phyloP scores from a whole-genome alignment of 73 alveolate genomes.

The Stentor coeruleus region DNA sequence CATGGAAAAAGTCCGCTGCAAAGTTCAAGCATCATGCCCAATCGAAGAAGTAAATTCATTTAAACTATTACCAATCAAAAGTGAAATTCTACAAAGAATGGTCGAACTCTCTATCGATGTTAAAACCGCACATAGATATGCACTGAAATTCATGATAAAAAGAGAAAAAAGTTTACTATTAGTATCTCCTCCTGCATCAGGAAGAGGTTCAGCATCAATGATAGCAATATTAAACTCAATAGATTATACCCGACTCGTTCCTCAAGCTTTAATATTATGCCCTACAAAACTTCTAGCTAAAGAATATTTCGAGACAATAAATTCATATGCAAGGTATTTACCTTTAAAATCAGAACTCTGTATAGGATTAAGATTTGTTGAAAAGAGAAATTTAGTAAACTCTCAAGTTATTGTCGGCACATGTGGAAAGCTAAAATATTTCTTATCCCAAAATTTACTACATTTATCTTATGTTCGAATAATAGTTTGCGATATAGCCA shows the following conservation, averaged over 20 bases:
- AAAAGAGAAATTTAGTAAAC: too few species aligned
- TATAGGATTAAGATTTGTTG: background rate
- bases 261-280: background rate
- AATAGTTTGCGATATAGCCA: background rate
- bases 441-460: too few species aligned
- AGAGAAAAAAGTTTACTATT: background rate
- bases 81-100: background rate
- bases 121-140: background rate
- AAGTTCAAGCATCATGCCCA: background rate
- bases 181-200: background rate
- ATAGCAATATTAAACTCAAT: background rate
- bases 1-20: too few species aligned
- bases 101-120: background rate
- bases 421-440: too few species aligned
- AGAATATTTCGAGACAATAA: background rate
- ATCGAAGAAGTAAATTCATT: background rate
- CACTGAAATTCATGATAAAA: background rate
- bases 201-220: slow-evolving; percentile 2
- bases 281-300: background rate
- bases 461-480: background rate
- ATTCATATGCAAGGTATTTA: background rate
- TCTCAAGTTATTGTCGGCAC: background rate
- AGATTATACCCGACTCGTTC: background rate
- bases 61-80: background rate
- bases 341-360: background rate